Conservation (phyloP, 1,284 basidiomycete genomes). For the Tremellales sp. region DNA sequence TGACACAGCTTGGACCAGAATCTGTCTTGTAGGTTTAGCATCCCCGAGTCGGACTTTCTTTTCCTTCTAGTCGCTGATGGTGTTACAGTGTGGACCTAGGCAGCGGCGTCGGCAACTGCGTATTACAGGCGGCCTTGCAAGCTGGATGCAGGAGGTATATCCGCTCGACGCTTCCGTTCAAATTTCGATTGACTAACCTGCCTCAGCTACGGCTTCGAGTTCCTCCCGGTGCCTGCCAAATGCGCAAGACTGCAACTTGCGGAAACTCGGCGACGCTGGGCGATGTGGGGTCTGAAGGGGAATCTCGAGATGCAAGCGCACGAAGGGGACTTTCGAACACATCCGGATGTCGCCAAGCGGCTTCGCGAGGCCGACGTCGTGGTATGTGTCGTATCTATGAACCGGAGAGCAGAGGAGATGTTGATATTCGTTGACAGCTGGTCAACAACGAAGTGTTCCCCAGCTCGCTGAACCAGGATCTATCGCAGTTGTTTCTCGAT, state of each 20-base stretch:
- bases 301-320: slow-evolving; percentile 49
- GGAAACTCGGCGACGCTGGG: slow-evolving; percentile 52
- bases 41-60: slow-evolving; percentile 32
- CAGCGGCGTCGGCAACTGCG: slow-evolving; percentile 56
- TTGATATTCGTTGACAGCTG: slow-evolving; percentile 30
- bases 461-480: slow-evolving; percentile 52
- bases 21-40: slow-evolving; percentile 37
- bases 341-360: slow-evolving; percentile 37
- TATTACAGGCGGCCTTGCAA: slow-evolving; percentile 55
- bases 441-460: slow-evolving; percentile 58
- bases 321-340: slow-evolving; percentile 53
- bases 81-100: slow-evolving; percentile 54
- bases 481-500: slow-evolving; percentile 56
- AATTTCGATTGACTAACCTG: slow-evolving; percentile 1
- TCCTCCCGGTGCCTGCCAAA: slow-evolving; percentile 51
- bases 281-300: slow-evolving; percentile 52
- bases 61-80: slow-evolving; percentile 38
- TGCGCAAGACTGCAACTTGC: slow-evolving; percentile 51
- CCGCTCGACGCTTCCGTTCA: neutral
- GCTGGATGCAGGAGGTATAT: slow-evolving; percentile 46
- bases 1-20: slow-evolving; percentile 37
- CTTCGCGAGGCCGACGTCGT: slow-evolving; percentile 54
- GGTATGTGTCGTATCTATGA: slow-evolving; percentile 28
- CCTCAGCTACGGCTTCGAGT: slow-evolving; percentile 53
- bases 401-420: neutral